phyloP scores from a whole-genome alignment of 257 asterid genomes.

The Paraleonurus japonicus region DNA sequence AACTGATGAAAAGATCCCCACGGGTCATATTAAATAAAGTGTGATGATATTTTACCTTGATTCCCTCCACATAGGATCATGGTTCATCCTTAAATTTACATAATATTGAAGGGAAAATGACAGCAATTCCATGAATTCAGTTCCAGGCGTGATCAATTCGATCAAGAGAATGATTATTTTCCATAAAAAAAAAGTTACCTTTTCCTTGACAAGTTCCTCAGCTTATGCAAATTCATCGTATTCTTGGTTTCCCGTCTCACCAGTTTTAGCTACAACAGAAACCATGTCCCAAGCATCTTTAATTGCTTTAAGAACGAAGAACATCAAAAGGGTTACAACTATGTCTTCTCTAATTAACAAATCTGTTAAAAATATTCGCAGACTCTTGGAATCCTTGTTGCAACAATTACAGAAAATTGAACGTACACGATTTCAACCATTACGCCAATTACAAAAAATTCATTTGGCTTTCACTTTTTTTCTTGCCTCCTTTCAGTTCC shows the following conservation, averaged over 20 bases:
- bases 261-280: conserved; percentile 49
- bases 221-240: conserved; percentile 90
- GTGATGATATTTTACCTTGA: conserved; percentile 44
- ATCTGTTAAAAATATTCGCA: conserved; percentile 43
- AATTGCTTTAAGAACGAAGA: conserved; percentile 91
- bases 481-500: background rate
- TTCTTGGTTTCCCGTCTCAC: conserved; percentile 50
- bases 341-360: conserved; percentile 92
- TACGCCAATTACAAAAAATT: no score
- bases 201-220: conserved; percentile 92
- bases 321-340: conserved; percentile 85
- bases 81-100: conserved; percentile 45
- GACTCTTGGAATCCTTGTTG: conserved; percentile 18
- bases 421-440: no score
- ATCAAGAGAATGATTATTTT: background rate
- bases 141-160: conserved; percentile 65
- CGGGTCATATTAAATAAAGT: background rate
- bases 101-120: conserved; percentile 57
- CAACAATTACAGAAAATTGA: no score
- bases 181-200: conserved; percentile 42
- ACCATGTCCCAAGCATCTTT: conserved; percentile 98
- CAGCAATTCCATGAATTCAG: conserved; percentile 58
- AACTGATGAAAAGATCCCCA: background rate
- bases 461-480: background rate
- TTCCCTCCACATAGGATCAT: conserved; percentile 59